Base-by-base conservation (phyloP, 768 basidiomycete species). In the Tricholoma bakamatsutake region DNA sequence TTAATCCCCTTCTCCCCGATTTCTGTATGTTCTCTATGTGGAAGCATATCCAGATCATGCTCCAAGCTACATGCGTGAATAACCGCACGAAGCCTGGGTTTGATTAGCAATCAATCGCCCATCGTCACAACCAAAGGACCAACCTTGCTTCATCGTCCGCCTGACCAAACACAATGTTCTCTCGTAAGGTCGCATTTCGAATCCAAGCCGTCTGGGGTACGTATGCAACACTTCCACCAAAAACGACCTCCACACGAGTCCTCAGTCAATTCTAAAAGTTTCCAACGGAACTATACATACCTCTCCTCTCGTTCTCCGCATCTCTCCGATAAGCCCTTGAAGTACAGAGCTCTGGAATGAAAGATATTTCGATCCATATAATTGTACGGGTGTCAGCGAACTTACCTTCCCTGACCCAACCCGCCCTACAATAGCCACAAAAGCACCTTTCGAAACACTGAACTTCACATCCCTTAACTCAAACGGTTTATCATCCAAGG, bases 1-100 rank as follows among this genome's bases (percentile, higher is more conserved):
- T 82, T 85, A 59, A 87, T 84, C 0, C 89, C 90, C 64, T 85
- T 85, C 69, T 93, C 89, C 21, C 87, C 88, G 48, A 89, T 85
- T 66, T 85, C 82, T 0, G 87, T 88, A 35, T 73, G 59, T 65
- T 89, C 85, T 4, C 87, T 86, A 49, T 87, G 69, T 0, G 88
- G 83, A 9, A 93, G 73, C 59, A 88, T 80, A 39, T 82, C 80
- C 3, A 93, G 72, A 66, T 93, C 90, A 30, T 81, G 82, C 53
- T 80, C 77, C 47, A 93, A 69, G 34, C 82, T 82, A 62, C 90
- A 93, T 0, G 87, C 85, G 4, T 72, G 64, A 54, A 88, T 72
- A 42, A 87, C 75, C 30, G 78, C 72, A 4, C 76, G 71, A 63
- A 87, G 83, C 59, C 84, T 84, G 46, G 0, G 21, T 15, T 57